Evolutionary conservation across 2,329 filamentous ascomycete genomes (phyloP).

Genomic region (Aspergillus sp.): DNA sequence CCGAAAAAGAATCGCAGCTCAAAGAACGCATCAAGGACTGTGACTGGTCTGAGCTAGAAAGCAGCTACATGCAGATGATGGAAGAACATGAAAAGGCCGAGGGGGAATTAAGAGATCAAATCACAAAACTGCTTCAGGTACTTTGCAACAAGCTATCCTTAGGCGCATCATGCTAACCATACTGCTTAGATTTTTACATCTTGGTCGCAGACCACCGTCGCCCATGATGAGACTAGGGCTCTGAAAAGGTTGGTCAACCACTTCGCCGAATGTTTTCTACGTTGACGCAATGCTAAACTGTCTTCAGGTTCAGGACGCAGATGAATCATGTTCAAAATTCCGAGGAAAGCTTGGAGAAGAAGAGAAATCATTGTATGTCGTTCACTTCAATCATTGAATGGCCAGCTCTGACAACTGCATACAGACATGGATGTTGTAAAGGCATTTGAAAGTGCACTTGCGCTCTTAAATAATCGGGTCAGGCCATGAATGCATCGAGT

Average conservation of each 20-base stretch:
- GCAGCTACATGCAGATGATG: conserved; percentile 70
- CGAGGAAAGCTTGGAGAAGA: conserved; percentile 72
- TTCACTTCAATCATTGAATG: conserved; percentile 16
- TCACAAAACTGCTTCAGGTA: conserved; percentile 69
- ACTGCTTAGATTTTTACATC: conserved; percentile 70
- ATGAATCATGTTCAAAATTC: conserved; percentile 75
- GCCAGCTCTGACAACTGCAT: conserved; percentile 19
- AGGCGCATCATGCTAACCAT: conserved; percentile 8
- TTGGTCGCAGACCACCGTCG: conserved; percentile 75
- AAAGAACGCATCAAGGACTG: conserved; percentile 62
- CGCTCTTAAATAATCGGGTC: conserved; percentile 44
- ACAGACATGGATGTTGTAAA: conserved; percentile 50
- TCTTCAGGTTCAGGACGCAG: conserved; percentile 74
- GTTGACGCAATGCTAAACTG: neutral
- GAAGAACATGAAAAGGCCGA: conserved; percentile 67
- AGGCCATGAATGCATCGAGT: conserved; percentile 19
- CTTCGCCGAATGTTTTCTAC: neutral
- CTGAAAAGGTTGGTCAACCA: conserved; percentile 66
- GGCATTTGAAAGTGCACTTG: conserved; percentile 54
- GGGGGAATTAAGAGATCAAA: conserved; percentile 67
- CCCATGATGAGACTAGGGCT: conserved; percentile 76
- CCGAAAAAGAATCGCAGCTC: conserved; percentile 35
- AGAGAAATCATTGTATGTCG: conserved; percentile 76
- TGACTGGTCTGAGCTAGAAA: conserved; percentile 78
- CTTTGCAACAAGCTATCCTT: neutral